These are phyloP conservation scores for Neurospora sp. DNA, from an alignment of 2,329 filamentous ascomycete genomes.

Conservation along the genomic window DNA sequence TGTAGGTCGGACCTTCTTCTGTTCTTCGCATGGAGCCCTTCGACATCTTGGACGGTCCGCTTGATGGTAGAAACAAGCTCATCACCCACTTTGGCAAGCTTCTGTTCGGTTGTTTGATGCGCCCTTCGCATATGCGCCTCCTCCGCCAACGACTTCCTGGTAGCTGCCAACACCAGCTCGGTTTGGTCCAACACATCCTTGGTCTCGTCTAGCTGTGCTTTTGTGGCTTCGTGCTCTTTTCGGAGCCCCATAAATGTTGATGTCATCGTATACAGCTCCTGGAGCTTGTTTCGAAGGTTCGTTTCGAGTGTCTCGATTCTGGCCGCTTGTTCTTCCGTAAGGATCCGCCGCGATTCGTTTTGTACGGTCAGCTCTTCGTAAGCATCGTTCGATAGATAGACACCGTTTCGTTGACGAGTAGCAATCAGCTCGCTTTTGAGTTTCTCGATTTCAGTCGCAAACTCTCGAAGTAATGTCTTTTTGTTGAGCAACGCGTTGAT, in stretches of 20 bases:
- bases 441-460: constrained; percentile 86
- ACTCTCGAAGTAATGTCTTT: constrained; percentile 82
- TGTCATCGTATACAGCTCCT: constrained; percentile 80
- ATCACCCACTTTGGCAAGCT: constrained; percentile 62
- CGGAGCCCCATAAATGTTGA: constrained; percentile 81
- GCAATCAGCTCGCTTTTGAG: constrained; percentile 89
- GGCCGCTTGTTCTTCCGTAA: constrained; percentile 84
- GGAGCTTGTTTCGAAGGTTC: constrained; percentile 84
- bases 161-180: constrained; percentile 70
- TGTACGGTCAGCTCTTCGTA: constrained; percentile 88
- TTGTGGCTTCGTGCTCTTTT: constrained; percentile 77
- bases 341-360: constrained; percentile 82
- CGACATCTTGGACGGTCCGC: constrained; percentile 69
- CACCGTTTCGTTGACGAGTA: constrained; percentile 85
- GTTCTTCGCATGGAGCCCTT: constrained; percentile 76
- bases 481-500: constrained; percentile 88
- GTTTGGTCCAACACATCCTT: constrained; percentile 78
- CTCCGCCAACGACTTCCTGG: constrained; percentile 64
- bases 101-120: constrained; percentile 73
- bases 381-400: constrained; percentile 80
- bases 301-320: constrained; percentile 87
- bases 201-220: constrained; percentile 63
- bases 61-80: constrained; percentile 70
- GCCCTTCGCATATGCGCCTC: constrained; percentile 73
- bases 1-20: constrained; percentile 78